Base-by-base conservation (phyloP, 2,329 filamentous ascomycete species). In the Colletotrichum spaethianum region DNA sequence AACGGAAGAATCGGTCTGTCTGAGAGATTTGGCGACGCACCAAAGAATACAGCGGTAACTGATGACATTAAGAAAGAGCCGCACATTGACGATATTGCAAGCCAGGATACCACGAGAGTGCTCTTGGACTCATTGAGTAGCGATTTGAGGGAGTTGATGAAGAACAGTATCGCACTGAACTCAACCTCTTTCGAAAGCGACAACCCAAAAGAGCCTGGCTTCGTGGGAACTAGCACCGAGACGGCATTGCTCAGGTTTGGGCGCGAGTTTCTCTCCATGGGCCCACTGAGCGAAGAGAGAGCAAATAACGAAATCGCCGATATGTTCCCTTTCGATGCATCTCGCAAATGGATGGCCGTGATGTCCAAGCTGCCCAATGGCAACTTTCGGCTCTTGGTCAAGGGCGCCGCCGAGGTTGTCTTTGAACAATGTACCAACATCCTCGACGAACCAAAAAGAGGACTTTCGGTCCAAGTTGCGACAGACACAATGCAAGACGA, bases 381-480 rank as follows among this genome's bases (percentile, higher is more conserved):
- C 3, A 81, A 77, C 38, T 89, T 87, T 73, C 84, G 88, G 16
- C 81, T 89, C 1, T 82, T 88, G 28, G 85, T 89, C 72, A 90
- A 90, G 75, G 89, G 89, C 26, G 88, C 88, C 3, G 88, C 88
- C 0, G 89, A 91, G 74, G 87, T 90, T 46, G 81, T 90, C 1
- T 81, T 89, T 3, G 81, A 81, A 16, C 83, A 84, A 50, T 86
- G 85, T 67, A 82, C 80, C 12, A 80, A 78, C 28, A 77, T 83
- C n/a, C 74, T 87, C 3, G 74, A 79, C 60, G 89, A 90, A 36
- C 83, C 90, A 0, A 83, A 77, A 0, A 79, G 76, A 6, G 78
- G 77, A 9, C 68, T 81, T 1, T 76, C 76, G 0, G 75, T 78
- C 6, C 76, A 73, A 2, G 75, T 78, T 3, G 74, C 83, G 2